Evolutionary conservation across 176 grass and related monocot genomes (phyloP).

Genomic region (Rhipidocladum racemiflorum): DNA sequence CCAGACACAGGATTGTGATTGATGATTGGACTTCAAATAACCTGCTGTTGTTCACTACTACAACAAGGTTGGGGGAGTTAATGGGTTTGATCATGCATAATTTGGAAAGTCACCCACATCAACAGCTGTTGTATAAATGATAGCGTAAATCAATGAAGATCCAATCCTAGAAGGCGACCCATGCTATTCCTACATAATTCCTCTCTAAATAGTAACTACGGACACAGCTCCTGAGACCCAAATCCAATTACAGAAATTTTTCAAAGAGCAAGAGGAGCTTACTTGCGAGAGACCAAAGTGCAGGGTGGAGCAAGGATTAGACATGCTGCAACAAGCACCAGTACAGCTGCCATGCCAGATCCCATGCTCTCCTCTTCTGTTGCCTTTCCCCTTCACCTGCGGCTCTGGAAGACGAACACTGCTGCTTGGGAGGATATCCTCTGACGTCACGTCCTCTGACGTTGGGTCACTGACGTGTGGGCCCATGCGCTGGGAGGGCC

Average conservation of each 20-base stretch:
- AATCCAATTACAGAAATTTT: not conserved
- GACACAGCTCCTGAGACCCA: not conserved
- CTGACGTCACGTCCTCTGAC: too few species aligned
- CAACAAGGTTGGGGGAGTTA: not conserved
- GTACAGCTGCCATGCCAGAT: not conserved
- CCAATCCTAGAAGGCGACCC: not conserved
- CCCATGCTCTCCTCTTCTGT: slow-evolving; percentile 24
- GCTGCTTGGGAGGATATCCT: too few species aligned
- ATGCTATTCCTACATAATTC: not conserved
- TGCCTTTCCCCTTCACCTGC: not conserved
- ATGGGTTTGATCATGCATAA: not conserved
- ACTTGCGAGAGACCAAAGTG: slow-evolving; percentile 31
- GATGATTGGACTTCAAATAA: not conserved
- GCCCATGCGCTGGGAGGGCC: too few species aligned
- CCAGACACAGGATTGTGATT: not conserved
- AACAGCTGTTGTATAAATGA: slow-evolving; percentile 5
- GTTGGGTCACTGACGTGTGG: too few species aligned
- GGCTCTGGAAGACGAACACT: not conserved
- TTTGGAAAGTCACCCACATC: not conserved
- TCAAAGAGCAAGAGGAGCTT: not conserved
- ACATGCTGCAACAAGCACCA: slow-evolving; percentile 27
- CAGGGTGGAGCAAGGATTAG: not conserved
- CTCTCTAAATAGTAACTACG: not conserved
- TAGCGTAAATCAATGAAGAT: not conserved
- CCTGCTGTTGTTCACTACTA: not conserved